Conservation (phyloP, 192 early-diverging fungal species). For the Phycomyces nitens region DNA sequence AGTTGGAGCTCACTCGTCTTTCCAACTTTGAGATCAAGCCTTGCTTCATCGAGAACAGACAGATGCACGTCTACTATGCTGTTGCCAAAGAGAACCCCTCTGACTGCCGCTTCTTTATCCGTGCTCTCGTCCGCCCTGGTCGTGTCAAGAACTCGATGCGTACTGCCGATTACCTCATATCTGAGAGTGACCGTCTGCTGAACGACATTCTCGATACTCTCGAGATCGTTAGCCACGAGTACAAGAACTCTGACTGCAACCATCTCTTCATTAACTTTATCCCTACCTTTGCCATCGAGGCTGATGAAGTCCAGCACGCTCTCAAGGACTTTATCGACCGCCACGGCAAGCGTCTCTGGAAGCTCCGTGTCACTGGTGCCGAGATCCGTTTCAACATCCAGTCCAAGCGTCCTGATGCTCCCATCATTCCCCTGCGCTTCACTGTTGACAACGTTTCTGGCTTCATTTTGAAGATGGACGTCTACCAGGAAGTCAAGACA, state of each 20-base stretch:
- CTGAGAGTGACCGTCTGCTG: constrained; percentile 89
- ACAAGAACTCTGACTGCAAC: constrained; percentile 98
- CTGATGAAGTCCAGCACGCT: constrained; percentile 76
- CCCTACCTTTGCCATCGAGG: constrained; percentile 89
- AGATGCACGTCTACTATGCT: constrained; percentile 95
- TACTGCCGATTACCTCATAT: constrained; percentile 92
- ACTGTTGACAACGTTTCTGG: constrained; percentile 90
- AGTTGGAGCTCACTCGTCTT: constrained; percentile 89
- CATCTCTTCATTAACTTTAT: constrained; percentile 99
- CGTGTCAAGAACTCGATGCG: constrained; percentile 73
- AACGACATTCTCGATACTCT: constrained; percentile 94
- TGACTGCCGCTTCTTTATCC: constrained; percentile 96
- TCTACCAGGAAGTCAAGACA: constrained; percentile 87
- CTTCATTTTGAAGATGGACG: constrained; percentile 87
- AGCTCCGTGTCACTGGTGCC: constrained; percentile 90
- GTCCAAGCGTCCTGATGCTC: constrained; percentile 51
- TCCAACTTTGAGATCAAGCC: constrained; percentile 96
- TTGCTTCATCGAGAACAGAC: constrained; percentile 89
- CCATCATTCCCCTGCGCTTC: constrained; percentile 81
- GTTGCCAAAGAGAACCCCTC: constrained; percentile 91
- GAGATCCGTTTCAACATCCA: constrained; percentile 95
- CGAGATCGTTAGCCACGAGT: constrained; percentile 85
- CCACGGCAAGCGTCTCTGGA: constrained; percentile 93
- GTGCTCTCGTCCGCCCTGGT: constrained; percentile 92
- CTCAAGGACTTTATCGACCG: constrained; percentile 88